Percentiles rank a stretch among this genome's conserved stretches.
Evolutionary conservation across 345 rosid genomes (phyloP).

Genomic region (Rhodomyrtus tomentosa): DNA sequence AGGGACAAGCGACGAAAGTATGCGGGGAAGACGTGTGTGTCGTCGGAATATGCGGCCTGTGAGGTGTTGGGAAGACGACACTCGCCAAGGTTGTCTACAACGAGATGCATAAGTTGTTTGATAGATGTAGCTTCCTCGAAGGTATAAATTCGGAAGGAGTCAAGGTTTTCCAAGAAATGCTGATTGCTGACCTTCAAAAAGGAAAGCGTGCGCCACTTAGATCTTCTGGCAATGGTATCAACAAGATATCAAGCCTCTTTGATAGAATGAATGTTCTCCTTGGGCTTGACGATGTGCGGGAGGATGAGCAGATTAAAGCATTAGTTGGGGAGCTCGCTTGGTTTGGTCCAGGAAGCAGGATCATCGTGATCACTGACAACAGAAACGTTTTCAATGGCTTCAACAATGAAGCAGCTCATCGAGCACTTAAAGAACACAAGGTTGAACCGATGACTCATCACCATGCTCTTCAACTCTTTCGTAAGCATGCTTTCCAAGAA

Average conservation of each 20-base stretch:
- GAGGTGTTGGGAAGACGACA: slow-evolving; percentile 12
- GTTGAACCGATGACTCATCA: background rate
- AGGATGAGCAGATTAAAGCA: background rate
- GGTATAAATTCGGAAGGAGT: background rate
- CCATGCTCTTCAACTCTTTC: background rate
- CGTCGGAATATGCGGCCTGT: slow-evolving; percentile 9
- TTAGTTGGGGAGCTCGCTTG: background rate
- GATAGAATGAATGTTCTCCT: background rate
- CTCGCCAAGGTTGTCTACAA: slow-evolving; percentile 1
- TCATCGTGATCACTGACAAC: background rate
- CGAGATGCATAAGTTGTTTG: background rate
- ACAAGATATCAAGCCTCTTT: background rate
- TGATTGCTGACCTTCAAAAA: background rate
- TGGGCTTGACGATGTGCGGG: background rate
- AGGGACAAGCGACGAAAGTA: background rate
- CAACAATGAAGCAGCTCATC: too few species aligned
- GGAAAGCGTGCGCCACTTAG: background rate
- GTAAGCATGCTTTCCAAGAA: background rate
- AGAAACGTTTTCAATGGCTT: background rate
- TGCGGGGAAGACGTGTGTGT: background rate
- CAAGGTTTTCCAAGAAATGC: background rate
- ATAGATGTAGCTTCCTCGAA: slow-evolving; percentile 1
- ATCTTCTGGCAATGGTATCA: background rate
- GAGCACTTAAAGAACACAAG: background rate
- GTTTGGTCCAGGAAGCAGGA: background rate